Evolutionary conservation across 176 grass and related monocot species (phyloP).

Genomic region (Lolium perenne): DNA sequence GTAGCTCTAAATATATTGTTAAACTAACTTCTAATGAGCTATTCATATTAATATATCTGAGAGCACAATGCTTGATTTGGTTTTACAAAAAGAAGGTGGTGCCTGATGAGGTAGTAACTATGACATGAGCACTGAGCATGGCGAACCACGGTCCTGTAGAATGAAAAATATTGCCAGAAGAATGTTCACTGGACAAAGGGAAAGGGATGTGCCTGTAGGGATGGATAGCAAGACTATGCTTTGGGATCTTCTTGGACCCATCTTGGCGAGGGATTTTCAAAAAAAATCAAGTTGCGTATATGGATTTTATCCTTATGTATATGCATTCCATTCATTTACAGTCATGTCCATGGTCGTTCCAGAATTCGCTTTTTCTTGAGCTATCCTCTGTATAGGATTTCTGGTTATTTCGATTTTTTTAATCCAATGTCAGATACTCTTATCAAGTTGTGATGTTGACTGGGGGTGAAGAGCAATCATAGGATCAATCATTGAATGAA

Average conservation of each 20-base stretch:
- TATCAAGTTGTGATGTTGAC: slow-evolving; percentile 67
- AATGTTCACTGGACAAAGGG: slow-evolving; percentile 8
- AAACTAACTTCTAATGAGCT: not conserved
- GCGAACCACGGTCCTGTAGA: not conserved
- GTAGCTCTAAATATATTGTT: slow-evolving; percentile 17
- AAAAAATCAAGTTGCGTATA: not conserved
- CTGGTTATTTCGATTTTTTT: slow-evolving; percentile 55
- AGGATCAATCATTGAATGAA: slow-evolving; percentile 89
- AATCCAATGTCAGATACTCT: slow-evolving; percentile 68
- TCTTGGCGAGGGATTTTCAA: slow-evolving; percentile 17
- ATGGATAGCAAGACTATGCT: not conserved
- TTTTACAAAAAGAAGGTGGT: slow-evolving; percentile 17
- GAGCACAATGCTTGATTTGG: slow-evolving; percentile 11
- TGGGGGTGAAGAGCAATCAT: slow-evolving; percentile 53
- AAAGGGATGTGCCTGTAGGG: slow-evolving; percentile 28
- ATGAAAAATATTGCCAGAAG: slow-evolving; percentile 13
- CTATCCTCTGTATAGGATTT: slow-evolving; percentile 45
- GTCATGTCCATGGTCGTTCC: slow-evolving; percentile 17
- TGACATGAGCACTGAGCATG: slow-evolving; percentile 2
- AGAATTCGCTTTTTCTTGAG: slow-evolving; percentile 47
- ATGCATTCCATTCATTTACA: slow-evolving; percentile 27
- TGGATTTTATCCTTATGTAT: slow-evolving; percentile 13
- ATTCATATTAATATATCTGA: not conserved
- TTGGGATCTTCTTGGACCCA: slow-evolving; percentile 9
- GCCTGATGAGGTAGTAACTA: not conserved